Evolutionary conservation across 805 yeast species (phyloP), one percentile per base, ranked within the genome.

Genomic region (Grigorovia humatica): DNA sequence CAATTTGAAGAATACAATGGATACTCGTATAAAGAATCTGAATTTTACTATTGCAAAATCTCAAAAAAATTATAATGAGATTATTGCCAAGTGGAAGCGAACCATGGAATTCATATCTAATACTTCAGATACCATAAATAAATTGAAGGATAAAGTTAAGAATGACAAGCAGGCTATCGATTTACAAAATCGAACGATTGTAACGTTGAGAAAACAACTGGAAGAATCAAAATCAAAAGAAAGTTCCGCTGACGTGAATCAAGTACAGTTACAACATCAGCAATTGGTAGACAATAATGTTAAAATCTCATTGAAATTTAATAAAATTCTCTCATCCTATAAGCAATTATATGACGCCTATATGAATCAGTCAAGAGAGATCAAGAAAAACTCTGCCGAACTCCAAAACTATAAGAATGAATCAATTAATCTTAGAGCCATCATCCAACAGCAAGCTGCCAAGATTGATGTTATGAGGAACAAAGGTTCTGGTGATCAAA

Each of bases 11-110:
- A 43, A 20, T 6, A 42, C 30, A 12, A 45, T 55, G 43, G 47
- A 51, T 19, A 43, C 47, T 3, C 52, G 59, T 18, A 44, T 55
- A 1, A 18, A 35, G n/a, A 56, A 55, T 30, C 27, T 57, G 20
- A 56, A 52, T 45, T 32, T 43, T 45, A 27, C 49, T 1, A 23
- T 55, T 27, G 18, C 13, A 12, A 41, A 43, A 32, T 46, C 44
- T 30, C 47, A 44, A 41, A 19, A 18, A 4, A n/a, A 23, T 12
- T 13, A 30, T 15, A 32, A 44, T 17, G 9, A 27, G 3, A 11
- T 43, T 52, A 1, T 20, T 45, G 15, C 50, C 35, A 11, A 35
- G 49, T 9, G 20, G 48, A 19, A 51, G 44, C 6, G 45, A 50
- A 32, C 30, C 29, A n/a, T 50, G 29, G 23, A 27, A 7, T 46